A percentile compares a stretch with the other conserved stretches of the same genome.
These are phyloP conservation scores for Penicillium capsulatum DNA, from an alignment of 2,329 filamentous ascomycete species.

Conservation along the genomic window DNA sequence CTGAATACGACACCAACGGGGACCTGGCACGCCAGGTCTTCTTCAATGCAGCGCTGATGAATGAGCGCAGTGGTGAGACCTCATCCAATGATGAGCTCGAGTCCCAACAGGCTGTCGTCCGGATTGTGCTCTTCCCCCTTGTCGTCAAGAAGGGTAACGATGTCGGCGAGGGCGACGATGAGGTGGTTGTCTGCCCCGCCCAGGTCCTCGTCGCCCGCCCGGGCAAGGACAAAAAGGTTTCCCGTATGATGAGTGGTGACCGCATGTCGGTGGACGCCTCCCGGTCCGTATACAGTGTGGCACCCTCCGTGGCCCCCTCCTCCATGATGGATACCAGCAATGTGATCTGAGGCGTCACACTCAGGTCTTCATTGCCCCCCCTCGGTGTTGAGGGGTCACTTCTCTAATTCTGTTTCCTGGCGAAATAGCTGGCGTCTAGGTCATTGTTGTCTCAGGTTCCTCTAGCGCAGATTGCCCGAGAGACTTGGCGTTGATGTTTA, in stretches of 20 bases:
- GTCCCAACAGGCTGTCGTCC: constrained; percentile 69
- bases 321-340: constrained; percentile 44
- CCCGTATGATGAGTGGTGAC: constrained; percentile 39
- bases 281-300: constrained; percentile 41
- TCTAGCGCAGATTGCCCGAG: constrained; percentile 4
- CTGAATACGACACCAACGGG: constrained; percentile 90
- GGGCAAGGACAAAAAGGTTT: constrained; percentile 44
- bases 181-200: constrained; percentile 91
- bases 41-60: constrained; percentile 94
- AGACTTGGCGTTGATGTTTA: constrained; percentile 5
- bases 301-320: constrained; percentile 41
- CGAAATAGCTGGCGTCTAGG: constrained; percentile 11
- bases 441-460: constrained; percentile 6
- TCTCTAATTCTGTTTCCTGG: constrained; percentile 8
- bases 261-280: constrained; percentile 42
- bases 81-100: constrained; percentile 77
- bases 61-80: constrained; percentile 73
- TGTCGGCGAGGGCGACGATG: constrained; percentile 78
- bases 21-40: constrained; percentile 81
- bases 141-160: constrained; percentile 96
- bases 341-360: constrained; percentile 44
- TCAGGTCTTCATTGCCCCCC: constrained; percentile 21
- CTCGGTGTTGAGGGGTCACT: not conserved
- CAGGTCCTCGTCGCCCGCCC: constrained; percentile 74
- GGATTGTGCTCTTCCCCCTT: constrained; percentile 89